phyloP scores from a whole-genome alignment of 768 basidiomycete species.

The Hortiboletus flavorubellus region DNA sequence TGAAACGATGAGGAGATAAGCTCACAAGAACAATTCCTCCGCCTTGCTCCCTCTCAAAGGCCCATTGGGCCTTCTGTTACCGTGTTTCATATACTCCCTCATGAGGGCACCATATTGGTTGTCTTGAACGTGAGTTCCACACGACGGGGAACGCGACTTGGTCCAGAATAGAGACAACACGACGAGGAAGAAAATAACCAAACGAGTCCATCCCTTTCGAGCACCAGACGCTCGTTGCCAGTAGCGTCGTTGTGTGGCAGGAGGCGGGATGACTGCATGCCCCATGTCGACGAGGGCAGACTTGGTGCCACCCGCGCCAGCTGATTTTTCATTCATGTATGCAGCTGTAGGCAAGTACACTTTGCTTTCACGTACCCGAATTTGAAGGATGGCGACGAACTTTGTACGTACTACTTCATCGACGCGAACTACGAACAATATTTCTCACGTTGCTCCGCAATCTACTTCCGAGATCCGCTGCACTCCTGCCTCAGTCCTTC shows the following conservation, averaged over 20 bases:
- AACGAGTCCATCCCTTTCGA: constrained; percentile 14
- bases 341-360: not conserved
- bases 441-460: not conserved
- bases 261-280: constrained; percentile 15
- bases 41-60: constrained; percentile 35
- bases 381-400: not conserved
- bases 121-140: constrained; percentile 7
- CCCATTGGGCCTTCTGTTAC: constrained; percentile 8
- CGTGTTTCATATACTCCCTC: constrained; percentile 17
- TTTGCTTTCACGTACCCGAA: not conserved
- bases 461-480: not conserved
- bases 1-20: not conserved
- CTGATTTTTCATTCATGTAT: constrained; percentile 21
- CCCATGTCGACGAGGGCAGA: not conserved
- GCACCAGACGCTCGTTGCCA: not conserved
- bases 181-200: constrained; percentile 10
- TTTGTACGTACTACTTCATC: not conserved
- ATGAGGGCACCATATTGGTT: constrained; percentile 14
- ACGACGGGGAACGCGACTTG: not conserved
- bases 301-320: constrained; percentile 2
- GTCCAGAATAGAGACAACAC: constrained; percentile 16
- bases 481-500: constrained; percentile 10
- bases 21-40: constrained; percentile 47
- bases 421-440: not conserved
- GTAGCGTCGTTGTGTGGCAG: constrained; percentile 10